Evolutionary conservation across 345 rosid species (phyloP), one percentile per base, ranked within the genome.

Genomic region (Citropsis articulata): DNA sequence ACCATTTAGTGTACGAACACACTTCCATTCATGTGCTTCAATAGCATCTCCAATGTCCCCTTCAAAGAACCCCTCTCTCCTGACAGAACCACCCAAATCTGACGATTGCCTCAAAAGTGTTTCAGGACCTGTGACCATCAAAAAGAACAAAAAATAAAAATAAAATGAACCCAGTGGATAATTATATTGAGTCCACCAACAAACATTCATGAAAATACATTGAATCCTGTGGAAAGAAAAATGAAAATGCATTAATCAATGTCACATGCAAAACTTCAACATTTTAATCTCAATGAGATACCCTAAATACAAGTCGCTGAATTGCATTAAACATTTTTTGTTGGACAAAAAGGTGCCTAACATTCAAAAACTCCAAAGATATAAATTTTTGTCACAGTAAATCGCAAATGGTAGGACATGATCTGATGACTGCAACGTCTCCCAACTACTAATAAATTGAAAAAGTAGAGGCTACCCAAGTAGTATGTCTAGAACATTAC

Each of bases 1-100:
- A 95, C 99, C 98, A 85, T 93, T 89, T 69, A 92, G 63, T 14
- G 94, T 93, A 68, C 94, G 90, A 62, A 95, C 91, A 85, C 98
- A 95, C 89, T 90, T 92, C 99, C 99, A 95, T 69, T 89, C 80
- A 79, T 93, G 89, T 74, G 93, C 93, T 77, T 95, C 98, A 70
- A 92, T 62, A 64, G 92, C 98, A 91, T 95, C 99, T 81, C 97
- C 98, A 27, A 27, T 78, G 66, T 95, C 93, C 81, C 91, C 88
- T 57, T 83, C 96, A 72, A 83, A 88, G 81, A 84, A 85, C 33
- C 90, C 87, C 78, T 87, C 91, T 21, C 71, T 62, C 68, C 82
- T 60, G 59, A 30, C 79, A 75, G 78, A 82, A 61, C 78, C 82
- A 77, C 69, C 85, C 88, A 93, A 82, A 81, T 67, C 73, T 66